Evolutionary conservation across 108 stramenopile genomes (phyloP).

Genomic region (Conticribra guillardii): DNA sequence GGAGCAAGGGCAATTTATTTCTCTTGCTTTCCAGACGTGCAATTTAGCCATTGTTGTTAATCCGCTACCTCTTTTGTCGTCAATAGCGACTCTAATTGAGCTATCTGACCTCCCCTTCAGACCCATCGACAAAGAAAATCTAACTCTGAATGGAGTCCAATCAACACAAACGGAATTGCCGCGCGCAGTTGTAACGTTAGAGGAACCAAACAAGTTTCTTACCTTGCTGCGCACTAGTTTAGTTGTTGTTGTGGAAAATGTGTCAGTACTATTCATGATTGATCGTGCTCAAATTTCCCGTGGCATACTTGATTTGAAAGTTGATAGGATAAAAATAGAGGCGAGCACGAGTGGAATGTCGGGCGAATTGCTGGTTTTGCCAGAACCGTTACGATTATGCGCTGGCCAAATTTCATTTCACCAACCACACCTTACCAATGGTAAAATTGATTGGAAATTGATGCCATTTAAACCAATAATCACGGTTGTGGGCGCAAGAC

Average conservation of each 20-base stretch:
- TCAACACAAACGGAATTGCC: background rate
- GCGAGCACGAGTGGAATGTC: slow-evolving; percentile 5
- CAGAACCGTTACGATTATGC: slow-evolving; percentile 11
- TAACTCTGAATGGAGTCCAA: background rate
- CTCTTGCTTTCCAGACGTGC: background rate
- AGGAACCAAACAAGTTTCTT: background rate
- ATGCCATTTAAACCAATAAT: slow-evolving; percentile 31
- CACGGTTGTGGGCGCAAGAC: slow-evolving; percentile 6
- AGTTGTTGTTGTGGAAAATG: slow-evolving; percentile 11
- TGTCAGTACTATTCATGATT: slow-evolving; percentile 20
- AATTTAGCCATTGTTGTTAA: slow-evolving; percentile 30
- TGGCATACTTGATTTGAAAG: slow-evolving; percentile 22
- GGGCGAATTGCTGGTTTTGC: slow-evolving; percentile 4
- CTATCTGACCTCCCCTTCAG: slow-evolving; percentile 9
- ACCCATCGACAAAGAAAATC: background rate
- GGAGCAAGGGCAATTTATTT: background rate
- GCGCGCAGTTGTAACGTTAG: background rate
- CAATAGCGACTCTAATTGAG: slow-evolving; percentile 6
- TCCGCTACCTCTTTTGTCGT: slow-evolving; percentile 28
- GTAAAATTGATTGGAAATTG: slow-evolving; percentile 4
- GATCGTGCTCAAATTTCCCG: slow-evolving; percentile 12
- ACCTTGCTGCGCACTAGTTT: background rate
- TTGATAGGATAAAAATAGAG: slow-evolving; percentile 2
- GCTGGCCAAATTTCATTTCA: slow-evolving; percentile 6
- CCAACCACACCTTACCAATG: background rate